These are phyloP conservation scores for Capsicum pubescens DNA, from an alignment of 257 asterid genomes.

Conservation along the genomic window DNA sequence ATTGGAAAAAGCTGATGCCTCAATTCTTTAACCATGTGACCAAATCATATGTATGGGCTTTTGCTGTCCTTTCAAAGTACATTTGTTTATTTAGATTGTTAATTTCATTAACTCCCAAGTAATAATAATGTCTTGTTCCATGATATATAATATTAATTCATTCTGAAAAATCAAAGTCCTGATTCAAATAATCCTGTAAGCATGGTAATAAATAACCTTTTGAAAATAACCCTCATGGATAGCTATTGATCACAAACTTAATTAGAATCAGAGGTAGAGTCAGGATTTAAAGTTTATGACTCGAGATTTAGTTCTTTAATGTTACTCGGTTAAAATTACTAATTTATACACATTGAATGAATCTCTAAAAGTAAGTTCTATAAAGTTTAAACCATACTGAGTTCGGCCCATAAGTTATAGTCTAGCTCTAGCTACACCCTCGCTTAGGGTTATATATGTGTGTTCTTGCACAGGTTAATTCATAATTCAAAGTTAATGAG, in stretches of 20 bases:
- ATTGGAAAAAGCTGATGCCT: constrained; percentile 19
- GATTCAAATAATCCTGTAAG: constrained; percentile 21
- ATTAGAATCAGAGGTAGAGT: rapidly evolving
- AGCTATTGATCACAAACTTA: neutral
- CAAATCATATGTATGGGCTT: constrained; percentile 37
- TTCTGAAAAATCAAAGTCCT: neutral
- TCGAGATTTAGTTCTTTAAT: neutral
- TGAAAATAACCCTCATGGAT: neutral
- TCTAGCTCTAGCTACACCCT: neutral
- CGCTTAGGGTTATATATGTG: neutral
- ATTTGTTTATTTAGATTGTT: constrained; percentile 25
- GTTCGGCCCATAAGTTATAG: neutral
- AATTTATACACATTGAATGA: neutral
- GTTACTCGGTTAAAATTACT: neutral
- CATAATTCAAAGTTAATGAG: neutral
- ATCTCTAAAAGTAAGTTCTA: neutral
- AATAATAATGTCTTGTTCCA: constrained; percentile 23
- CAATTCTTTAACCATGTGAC: constrained; percentile 32
- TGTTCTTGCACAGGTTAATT: neutral
- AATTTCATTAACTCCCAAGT: constrained; percentile 20
- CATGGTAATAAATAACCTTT: neutral
- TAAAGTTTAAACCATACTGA: neutral
- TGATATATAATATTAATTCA: neutral
- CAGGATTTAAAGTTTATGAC: neutral
- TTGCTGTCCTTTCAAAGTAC: constrained; percentile 21